phyloP scores from a whole-genome alignment of 768 basidiomycete species.

The Mycena vulgaris region DNA sequence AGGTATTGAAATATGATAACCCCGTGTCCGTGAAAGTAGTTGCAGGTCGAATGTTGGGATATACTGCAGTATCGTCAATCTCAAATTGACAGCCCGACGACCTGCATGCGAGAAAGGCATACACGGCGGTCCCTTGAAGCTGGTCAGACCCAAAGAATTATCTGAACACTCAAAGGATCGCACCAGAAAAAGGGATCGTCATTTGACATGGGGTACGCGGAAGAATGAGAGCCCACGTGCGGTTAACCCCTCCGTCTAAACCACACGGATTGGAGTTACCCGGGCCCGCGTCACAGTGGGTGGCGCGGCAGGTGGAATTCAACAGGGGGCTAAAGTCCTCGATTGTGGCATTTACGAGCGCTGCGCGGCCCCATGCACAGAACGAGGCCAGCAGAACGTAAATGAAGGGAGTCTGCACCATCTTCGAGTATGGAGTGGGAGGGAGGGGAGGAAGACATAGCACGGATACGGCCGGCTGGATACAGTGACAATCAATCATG shows the following conservation, averaged over 20 bases:
- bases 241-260: neutral
- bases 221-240: neutral
- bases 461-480: no score
- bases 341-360: neutral
- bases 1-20: neutral
- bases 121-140: conserved; percentile 5
- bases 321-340: neutral
- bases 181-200: neutral
- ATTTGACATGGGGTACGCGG: neutral
- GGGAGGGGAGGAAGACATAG: neutral
- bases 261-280: neutral
- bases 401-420: neutral
- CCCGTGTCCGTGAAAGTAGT: no score
- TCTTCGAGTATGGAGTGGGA: no score
- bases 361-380: neutral
- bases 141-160: neutral
- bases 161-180: neutral
- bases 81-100: neutral
- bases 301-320: neutral
- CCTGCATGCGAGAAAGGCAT: neutral
- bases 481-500: no score
- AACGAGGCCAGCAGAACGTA: neutral
- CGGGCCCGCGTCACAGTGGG: neutral
- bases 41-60: neutral
- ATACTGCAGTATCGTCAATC: neutral